Evolutionary conservation across 371 early-diverging fungal species (phyloP).

Genomic region (Apophysomyces sp.): DNA sequence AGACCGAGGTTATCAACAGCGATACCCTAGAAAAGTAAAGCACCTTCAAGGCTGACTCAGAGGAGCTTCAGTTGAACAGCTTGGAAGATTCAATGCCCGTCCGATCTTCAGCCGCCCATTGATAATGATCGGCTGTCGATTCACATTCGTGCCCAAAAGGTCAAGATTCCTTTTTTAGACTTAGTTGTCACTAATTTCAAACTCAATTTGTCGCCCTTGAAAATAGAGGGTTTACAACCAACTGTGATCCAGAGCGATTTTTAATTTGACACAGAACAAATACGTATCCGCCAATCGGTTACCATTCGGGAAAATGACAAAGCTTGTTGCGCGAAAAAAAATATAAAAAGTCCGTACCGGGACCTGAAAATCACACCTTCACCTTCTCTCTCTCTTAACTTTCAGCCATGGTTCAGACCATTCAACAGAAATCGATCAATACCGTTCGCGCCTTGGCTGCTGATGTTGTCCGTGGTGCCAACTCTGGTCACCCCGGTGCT

Average conservation of each 20-base stretch:
- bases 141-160: too few relatives aligned
- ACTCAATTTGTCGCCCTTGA: too few relatives aligned
- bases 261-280: background rate
- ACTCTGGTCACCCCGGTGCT: slow-evolving; percentile 97
- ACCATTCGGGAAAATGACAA: background rate
- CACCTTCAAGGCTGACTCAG: too few relatives aligned
- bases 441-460: slow-evolving; percentile 94
- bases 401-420: slow-evolving; percentile 42
- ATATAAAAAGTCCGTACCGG: background rate
- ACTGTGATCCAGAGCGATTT: background rate
- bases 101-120: too few relatives aligned
- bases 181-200: too few relatives aligned
- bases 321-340: background rate
- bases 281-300: background rate
- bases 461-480: slow-evolving; percentile 94
- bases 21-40: too few relatives aligned
- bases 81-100: too few relatives aligned
- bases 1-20: too few relatives aligned
- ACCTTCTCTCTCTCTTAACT: slow-evolving; percentile 12
- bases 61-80: too few relatives aligned
- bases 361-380: background rate
- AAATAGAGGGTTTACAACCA: too few relatives aligned
- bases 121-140: too few relatives aligned
- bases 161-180: too few relatives aligned
- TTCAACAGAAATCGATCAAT: slow-evolving; percentile 78